These are phyloP conservation scores for Exophiala xenobiotica DNA, from an alignment of 2,329 filamentous ascomycete species.

Conservation along the genomic window DNA sequence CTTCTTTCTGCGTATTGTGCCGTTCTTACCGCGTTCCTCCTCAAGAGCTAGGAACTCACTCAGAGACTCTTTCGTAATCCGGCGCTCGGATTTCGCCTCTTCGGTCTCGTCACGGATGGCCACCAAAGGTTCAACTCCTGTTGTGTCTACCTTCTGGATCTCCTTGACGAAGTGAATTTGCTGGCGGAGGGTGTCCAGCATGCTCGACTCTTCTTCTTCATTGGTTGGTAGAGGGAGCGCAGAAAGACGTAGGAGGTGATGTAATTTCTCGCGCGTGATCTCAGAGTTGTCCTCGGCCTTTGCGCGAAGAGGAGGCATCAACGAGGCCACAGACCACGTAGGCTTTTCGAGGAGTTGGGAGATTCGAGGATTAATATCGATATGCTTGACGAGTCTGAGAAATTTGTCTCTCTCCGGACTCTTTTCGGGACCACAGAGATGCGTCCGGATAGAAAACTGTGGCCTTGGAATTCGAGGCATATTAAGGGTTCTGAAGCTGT, in stretches of 20 bases:
- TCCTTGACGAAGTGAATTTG: slow-evolving; percentile 90
- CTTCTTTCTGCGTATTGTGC: slow-evolving; percentile 50
- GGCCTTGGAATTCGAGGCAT: slow-evolving; percentile 17
- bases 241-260: slow-evolving; percentile 83
- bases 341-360: slow-evolving; percentile 63
- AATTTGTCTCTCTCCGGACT: slow-evolving; percentile 13
- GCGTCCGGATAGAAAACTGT: slow-evolving; percentile 14
- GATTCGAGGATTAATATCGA: slow-evolving; percentile 25
- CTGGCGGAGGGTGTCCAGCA: slow-evolving; percentile 72
- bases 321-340: slow-evolving; percentile 78
- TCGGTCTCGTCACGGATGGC: slow-evolving; percentile 72
- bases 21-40: slow-evolving; percentile 41
- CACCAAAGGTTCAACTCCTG: slow-evolving; percentile 68
- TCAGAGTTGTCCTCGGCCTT: slow-evolving; percentile 30
- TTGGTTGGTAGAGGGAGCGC: slow-evolving; percentile 70
- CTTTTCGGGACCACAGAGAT: slow-evolving; percentile 7
- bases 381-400: slow-evolving; percentile 15
- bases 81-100: slow-evolving; percentile 40
- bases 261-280: slow-evolving; percentile 68
- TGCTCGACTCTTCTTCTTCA: slow-evolving; percentile 62
- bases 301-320: slow-evolving; percentile 54
- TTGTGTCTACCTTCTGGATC: slow-evolving; percentile 76
- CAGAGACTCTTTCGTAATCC: slow-evolving; percentile 40
- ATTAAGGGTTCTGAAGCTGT: too few relatives aligned
- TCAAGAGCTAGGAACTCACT: slow-evolving; percentile 42